Base-by-base conservation (phyloP, 805 yeast genomes). In the Metschnikowia vanudenii region DNA sequence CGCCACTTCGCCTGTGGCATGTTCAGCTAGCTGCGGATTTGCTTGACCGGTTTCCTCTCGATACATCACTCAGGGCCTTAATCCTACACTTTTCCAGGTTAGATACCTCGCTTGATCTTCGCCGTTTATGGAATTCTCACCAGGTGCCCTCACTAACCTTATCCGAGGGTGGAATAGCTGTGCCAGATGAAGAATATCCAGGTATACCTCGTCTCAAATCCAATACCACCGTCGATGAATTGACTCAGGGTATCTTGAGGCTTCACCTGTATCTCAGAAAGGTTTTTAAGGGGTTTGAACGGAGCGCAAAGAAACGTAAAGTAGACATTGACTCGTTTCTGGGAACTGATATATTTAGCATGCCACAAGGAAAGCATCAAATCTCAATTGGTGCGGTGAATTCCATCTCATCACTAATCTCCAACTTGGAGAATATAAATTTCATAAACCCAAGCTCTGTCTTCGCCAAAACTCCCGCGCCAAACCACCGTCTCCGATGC, bases 361-460 rank as follows among this genome's bases (percentile, higher is more conserved):
- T 36, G 9, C 10, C 11, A 29, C 18, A 3, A 6, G 18, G 16
- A 10, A 32, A 36, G 7, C 16, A 26, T 9, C 38, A 30, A 19
- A 46, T 52, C 10, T 38, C 45, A 10, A 50, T 52, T 16, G 41
- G 33, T 20, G 29, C 54, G 6, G 45, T 63, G 7, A 50, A 53
- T 28, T 62, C 68, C 0, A 41, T 60, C 11, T 39, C 49, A 6
- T 40, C 46, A 11, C 49, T 65, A 19, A 55, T 56, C 2, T 37
- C 53, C 1, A 47, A 54, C 28, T 50, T 61, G 9, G 57, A 59
- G 28, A 47, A 49, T 5, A 53, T 64, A 12, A 35, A 41, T 28
- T 43, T 56, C 34, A 37, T 57, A 19, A 60, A 58, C 34, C 55
- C 53, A 16, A 51, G 53, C 37, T 43, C 53, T 5, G 48, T 53